phyloP scores from a whole-genome alignment of 179 eudicot species.

The Patellifolia procumbens region DNA sequence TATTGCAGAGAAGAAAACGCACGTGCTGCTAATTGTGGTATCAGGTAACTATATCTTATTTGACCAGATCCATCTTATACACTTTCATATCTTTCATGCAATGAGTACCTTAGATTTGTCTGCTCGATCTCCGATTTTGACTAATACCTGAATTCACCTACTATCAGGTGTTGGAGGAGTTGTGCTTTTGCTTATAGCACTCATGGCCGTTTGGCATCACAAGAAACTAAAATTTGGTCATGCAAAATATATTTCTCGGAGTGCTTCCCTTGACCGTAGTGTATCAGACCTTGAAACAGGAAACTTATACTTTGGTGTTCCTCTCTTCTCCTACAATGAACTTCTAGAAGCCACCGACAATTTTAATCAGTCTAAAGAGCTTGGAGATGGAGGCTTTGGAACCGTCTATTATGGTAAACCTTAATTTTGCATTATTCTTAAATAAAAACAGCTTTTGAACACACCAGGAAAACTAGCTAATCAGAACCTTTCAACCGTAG shows the following conservation, averaged over 20 bases:
- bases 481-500: slow-evolving; percentile 29
- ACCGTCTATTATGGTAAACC: slow-evolving; percentile 74
- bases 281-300: slow-evolving; percentile 28
- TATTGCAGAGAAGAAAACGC: neutral
- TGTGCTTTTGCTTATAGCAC: slow-evolving; percentile 23
- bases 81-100: neutral
- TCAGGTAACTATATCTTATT: slow-evolving; percentile 13
- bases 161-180: slow-evolving; percentile 25
- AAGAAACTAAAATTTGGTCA: slow-evolving; percentile 4
- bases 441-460: neutral
- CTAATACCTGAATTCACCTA: slow-evolving; percentile 30
- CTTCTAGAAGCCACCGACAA: slow-evolving; percentile 78
- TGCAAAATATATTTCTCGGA: slow-evolving; percentile 17
- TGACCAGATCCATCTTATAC: neutral
- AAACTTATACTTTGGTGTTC: slow-evolving; percentile 45
- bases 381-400: slow-evolving; percentile 93
- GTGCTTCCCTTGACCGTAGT: slow-evolving; percentile 37
- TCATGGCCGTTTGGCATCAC: slow-evolving; percentile 4
- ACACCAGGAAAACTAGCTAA: neutral
- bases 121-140: neutral
- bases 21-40: neutral
- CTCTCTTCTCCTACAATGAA: slow-evolving; percentile 62
- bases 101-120: neutral
- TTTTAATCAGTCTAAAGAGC: slow-evolving; percentile 59
- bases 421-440: neutral